A percentile compares a stretch with the other conserved stretches of the same genome.
Conservation (phyloP, 441 rosid genomes). For the Corymbia calophylla region DNA sequence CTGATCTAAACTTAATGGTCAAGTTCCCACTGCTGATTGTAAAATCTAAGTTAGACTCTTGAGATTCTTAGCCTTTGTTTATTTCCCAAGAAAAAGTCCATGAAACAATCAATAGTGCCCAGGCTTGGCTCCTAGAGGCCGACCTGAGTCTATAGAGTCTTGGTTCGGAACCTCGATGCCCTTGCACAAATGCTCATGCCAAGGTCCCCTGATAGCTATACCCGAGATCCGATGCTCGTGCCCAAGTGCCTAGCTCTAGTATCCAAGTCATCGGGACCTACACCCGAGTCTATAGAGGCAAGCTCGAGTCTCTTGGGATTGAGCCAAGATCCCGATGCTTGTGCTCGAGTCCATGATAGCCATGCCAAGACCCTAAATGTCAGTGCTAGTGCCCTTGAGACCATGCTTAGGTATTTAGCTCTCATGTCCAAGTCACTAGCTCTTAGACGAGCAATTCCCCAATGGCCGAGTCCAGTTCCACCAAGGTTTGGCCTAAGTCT, state of each 20-base stretch:
- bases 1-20: neutral
- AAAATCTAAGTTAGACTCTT: neutral
- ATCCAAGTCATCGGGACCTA: neutral
- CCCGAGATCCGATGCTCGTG: neutral
- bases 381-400: neutral
- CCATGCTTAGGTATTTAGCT: neutral
- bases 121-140: neutral
- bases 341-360: neutral
- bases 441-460: neutral
- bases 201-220: neutral
- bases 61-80: neutral
- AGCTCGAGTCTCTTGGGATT: neutral
- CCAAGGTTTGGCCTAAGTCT: fast-evolving
- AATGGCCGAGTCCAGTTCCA: fast-evolving
- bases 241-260: neutral
- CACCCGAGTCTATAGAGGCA: neutral
- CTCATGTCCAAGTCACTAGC: too few relatives aligned
- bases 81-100: neutral
- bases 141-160: neutral
- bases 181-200: neutral
- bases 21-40: neutral
- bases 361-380: neutral
- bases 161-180: fast-evolving
- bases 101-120: too few relatives aligned
- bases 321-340: too few relatives aligned